These are phyloP conservation scores for Lasiodiplodia gonubiensis DNA, from an alignment of 2,329 filamentous ascomycete genomes.

Conservation along the genomic window DNA sequence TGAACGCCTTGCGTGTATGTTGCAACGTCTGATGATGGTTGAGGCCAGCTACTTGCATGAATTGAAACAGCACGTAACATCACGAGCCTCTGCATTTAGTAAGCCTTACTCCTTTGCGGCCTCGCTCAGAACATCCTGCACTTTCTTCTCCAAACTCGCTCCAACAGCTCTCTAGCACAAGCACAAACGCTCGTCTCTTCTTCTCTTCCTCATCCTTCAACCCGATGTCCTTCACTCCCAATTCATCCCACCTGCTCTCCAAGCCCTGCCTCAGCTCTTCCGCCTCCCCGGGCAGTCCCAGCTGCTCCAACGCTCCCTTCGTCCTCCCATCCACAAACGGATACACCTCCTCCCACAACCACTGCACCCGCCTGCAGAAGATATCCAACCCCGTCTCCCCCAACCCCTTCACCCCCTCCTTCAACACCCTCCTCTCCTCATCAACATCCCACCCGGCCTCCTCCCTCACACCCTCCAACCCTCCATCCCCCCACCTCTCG, in stretches of 20 bases:
- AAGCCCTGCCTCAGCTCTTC: slow-evolving; percentile 43
- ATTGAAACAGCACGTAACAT: neutral
- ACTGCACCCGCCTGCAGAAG: slow-evolving; percentile 51
- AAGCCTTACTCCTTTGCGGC: slow-evolving; percentile 30
- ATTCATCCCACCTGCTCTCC: slow-evolving; percentile 44
- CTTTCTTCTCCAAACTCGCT: slow-evolving; percentile 47
- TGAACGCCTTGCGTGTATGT: too few species aligned
- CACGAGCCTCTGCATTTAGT: neutral
- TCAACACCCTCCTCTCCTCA: slow-evolving; percentile 40
- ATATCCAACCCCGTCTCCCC: slow-evolving; percentile 51
- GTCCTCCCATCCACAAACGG: slow-evolving; percentile 50
- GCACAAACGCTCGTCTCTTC: slow-evolving; percentile 49
- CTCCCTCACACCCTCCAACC: slow-evolving; percentile 38
- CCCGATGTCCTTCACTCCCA: slow-evolving; percentile 38
- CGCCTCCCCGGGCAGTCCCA: slow-evolving; percentile 45
- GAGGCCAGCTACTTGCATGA: neutral
- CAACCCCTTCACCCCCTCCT: slow-evolving; percentile 48
- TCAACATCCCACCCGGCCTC: slow-evolving; percentile 39
- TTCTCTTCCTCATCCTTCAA: slow-evolving; percentile 42
- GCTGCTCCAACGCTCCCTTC: slow-evolving; percentile 40
- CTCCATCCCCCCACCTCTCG: slow-evolving; percentile 36
- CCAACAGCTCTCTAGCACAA: slow-evolving; percentile 48
- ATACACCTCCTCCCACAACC: slow-evolving; percentile 46
- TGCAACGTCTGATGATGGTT: neutral
- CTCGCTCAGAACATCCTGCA: slow-evolving; percentile 36